These are phyloP conservation scores for Trichoderma sp. DNA, from an alignment of 2,329 filamentous ascomycete genomes.

Conservation along the genomic window DNA sequence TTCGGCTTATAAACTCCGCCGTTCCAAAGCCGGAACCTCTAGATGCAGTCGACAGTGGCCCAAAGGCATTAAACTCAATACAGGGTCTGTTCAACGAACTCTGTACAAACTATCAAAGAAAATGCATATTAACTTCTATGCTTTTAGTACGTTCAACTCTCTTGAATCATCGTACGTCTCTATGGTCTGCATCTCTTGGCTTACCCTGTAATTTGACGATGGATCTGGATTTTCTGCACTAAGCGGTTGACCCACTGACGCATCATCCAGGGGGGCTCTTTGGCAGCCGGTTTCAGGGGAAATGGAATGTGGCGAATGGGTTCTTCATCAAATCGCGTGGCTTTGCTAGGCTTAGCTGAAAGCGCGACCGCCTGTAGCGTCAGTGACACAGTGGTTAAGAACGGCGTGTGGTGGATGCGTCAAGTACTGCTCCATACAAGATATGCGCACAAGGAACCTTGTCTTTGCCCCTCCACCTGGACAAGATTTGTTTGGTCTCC, in stretches of 20 bases:
- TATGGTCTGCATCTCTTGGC: background rate
- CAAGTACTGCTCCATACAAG: background rate
- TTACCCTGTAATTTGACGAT: conserved; percentile 9
- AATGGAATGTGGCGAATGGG: conserved; percentile 27
- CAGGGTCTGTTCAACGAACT: background rate
- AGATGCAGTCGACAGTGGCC: background rate
- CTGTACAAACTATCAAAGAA: background rate
- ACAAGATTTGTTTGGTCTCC: conserved; percentile 10
- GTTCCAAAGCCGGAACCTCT: background rate
- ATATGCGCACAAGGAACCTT: background rate
- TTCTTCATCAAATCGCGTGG: conserved; percentile 2
- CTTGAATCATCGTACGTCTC: background rate
- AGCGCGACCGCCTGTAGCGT: conserved; percentile 3
- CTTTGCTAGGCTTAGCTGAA: background rate
- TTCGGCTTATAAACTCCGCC: conserved; percentile 13
- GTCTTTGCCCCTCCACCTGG: conserved; percentile 7
- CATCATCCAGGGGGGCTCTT: conserved; percentile 25
- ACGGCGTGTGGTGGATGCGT: background rate
- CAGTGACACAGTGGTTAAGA: background rate
- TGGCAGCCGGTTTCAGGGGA: conserved; percentile 23
- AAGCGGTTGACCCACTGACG: conserved; percentile 17
- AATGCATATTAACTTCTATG: background rate
- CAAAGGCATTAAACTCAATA: background rate
- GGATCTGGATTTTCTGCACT: background rate
- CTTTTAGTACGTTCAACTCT: background rate